Percentiles rank a stretch among this genome's conserved stretches.
Evolutionary conservation across 192 early-diverging fungal genomes (phyloP).

Genomic region (Glomus cerebriforme): DNA sequence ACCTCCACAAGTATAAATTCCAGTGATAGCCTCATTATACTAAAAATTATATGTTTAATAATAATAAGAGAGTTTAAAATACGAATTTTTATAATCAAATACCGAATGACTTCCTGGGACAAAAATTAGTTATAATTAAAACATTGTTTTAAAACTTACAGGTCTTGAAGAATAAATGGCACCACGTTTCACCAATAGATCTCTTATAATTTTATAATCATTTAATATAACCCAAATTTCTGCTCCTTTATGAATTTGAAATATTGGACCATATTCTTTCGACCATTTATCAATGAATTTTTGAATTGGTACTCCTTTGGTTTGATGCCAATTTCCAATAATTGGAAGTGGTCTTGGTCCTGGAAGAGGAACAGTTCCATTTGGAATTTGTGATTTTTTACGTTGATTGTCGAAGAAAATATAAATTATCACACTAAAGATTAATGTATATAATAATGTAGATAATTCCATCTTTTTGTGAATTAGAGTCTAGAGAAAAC

Average conservation of each 20-base stretch:
- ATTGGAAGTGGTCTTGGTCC: background rate
- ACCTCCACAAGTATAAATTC: background rate
- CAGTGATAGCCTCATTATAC: background rate
- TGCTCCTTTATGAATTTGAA: conserved; percentile 36
- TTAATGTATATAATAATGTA: too few relatives aligned
- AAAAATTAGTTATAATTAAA: too few relatives aligned
- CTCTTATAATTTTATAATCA: conserved; percentile 31
- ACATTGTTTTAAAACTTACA: background rate
- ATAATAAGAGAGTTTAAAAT: too few relatives aligned
- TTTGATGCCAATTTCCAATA: background rate
- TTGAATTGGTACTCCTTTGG: background rate
- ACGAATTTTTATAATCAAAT: too few relatives aligned
- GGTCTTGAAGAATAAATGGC: conserved; percentile 41
- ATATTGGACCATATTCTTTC: conserved; percentile 34
- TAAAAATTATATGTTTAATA: too few relatives aligned
- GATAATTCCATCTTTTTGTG: too few relatives aligned
- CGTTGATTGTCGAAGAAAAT: too few relatives aligned
- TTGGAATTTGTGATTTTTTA: background rate
- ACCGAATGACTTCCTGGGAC: too few relatives aligned
- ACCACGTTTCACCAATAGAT: conserved; percentile 39
- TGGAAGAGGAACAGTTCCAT: background rate
- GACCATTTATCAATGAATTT: conserved; percentile 35
- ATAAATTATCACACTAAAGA: too few relatives aligned
- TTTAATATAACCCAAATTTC: conserved; percentile 41
- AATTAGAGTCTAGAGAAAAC: too few relatives aligned